Conservation (phyloP, 2,329 filamentous ascomycete genomes). For the Hymenoscyphus fraxineus region DNA sequence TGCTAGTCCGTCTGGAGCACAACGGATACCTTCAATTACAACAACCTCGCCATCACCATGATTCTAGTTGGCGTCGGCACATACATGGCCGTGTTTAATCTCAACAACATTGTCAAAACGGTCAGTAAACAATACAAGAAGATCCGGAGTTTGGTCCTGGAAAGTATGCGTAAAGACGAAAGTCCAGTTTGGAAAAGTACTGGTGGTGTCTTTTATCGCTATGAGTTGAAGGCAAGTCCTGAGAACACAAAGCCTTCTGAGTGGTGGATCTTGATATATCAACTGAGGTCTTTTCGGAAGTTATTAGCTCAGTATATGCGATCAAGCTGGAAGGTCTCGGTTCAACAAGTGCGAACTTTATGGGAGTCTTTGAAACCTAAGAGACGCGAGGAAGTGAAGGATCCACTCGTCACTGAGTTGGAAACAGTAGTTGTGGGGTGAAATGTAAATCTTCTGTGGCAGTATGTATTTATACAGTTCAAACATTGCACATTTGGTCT, state of each 20-base stretch:
- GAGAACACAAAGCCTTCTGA: slow-evolving; percentile 12
- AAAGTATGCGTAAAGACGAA: slow-evolving; percentile 13
- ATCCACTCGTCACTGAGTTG: not conserved
- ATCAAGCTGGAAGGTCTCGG: not conserved
- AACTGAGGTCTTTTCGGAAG: not conserved
- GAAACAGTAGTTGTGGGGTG: not conserved
- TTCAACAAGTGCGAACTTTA: not conserved
- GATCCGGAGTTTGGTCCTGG: not conserved
- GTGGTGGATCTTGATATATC: slow-evolving; percentile 13
- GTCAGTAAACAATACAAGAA: slow-evolving; percentile 4
- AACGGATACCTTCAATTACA: slow-evolving; percentile 4
- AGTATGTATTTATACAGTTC: too few relatives aligned
- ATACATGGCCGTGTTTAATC: slow-evolving; percentile 19
- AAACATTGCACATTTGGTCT: too few relatives aligned
- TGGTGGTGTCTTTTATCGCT: slow-evolving; percentile 7
- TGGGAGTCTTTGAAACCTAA: not conserved
- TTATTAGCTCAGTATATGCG: not conserved
- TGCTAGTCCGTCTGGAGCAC: slow-evolving; percentile 18
- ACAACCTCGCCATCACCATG: slow-evolving; percentile 9
- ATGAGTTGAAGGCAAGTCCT: slow-evolving; percentile 8
- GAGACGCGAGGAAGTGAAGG: not conserved
- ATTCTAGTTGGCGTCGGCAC: slow-evolving; percentile 13
- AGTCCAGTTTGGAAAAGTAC: slow-evolving; percentile 7
- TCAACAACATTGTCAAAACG: slow-evolving; percentile 12
- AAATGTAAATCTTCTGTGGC: not conserved